Evolutionary conservation across 2,329 filamentous ascomycete species (phyloP).

Genomic region (Colletotrichum liaoningense): DNA sequence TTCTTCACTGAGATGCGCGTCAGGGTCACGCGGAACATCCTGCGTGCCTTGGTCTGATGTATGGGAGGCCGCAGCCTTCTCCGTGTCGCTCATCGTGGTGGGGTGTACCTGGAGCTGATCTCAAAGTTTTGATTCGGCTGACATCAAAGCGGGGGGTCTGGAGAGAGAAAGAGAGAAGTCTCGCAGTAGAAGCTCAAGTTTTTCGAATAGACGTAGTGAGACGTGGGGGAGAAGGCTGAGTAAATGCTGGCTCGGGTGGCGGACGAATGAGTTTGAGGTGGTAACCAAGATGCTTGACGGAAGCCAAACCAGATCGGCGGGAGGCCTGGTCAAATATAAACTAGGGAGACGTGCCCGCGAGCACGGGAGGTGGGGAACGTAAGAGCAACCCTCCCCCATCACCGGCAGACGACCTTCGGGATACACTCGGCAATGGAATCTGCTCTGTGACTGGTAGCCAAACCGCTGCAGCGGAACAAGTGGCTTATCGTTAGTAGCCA

Average conservation of each 20-base stretch:
- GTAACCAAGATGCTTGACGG: neutral
- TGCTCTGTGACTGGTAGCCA: neutral
- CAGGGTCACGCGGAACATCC: neutral
- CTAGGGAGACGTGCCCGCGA: neutral
- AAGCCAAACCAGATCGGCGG: neutral
- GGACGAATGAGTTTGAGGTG: neutral
- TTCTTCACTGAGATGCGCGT: neutral
- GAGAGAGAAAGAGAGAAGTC: too few species aligned
- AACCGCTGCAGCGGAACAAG: neutral
- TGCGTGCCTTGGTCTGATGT: neutral
- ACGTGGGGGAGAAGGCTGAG: neutral
- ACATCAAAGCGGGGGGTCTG: neutral
- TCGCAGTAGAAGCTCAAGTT: neutral
- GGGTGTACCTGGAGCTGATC: too few species aligned
- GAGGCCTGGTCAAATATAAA: slow-evolving; percentile 2
- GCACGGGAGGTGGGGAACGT: neutral
- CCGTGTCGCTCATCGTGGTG: neutral
- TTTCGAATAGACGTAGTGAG: neutral
- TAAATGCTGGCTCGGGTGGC: neutral
- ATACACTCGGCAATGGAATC: slow-evolving; percentile 3
- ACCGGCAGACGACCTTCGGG: neutral
- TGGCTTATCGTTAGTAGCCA: neutral
- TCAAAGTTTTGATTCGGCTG: neutral
- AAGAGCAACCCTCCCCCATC: neutral
- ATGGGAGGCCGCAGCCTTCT: neutral